A percentile compares a stretch with the other conserved stretches of the same genome.
Evolutionary conservation across 345 rosid genomes (phyloP).

Genomic region (Heritiera fomes): DNA sequence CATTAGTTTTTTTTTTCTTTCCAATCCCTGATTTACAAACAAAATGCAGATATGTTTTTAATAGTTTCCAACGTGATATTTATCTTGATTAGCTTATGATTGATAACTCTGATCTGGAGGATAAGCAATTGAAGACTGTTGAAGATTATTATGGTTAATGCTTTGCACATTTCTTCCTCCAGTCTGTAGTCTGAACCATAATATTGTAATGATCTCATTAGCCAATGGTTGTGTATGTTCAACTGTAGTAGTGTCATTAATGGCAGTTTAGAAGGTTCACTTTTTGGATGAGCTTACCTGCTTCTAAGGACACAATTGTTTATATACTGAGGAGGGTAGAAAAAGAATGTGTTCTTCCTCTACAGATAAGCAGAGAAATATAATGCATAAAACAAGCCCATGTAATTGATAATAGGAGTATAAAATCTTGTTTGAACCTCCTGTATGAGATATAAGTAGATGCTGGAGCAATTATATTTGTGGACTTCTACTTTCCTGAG

Average conservation of each 20-base stretch:
- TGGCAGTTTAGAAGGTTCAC: background rate
- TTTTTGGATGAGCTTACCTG: conserved; percentile 12
- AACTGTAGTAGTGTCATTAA: background rate
- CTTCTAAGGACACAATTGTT: background rate
- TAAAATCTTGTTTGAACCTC: background rate
- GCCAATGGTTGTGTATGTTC: background rate
- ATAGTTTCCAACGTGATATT: background rate
- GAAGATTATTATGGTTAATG: background rate
- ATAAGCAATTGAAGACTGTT: background rate
- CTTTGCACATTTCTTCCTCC: conserved; percentile 1
- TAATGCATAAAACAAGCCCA: background rate
- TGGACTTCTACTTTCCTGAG: conserved; percentile 9
- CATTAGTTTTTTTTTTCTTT: background rate
- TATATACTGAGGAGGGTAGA: background rate
- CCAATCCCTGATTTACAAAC: background rate
- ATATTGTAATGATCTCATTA: background rate
- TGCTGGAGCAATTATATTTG: background rate
- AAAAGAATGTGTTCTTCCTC: background rate
- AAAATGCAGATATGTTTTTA: background rate
- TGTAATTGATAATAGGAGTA: background rate
- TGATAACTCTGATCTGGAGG: background rate
- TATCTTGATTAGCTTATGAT: background rate
- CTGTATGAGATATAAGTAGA: background rate
- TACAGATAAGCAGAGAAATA: background rate
- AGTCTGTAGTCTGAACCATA: background rate